phyloP scores from a whole-genome alignment of 2,329 filamentous ascomycete genomes.

The Penicillium sp. region DNA sequence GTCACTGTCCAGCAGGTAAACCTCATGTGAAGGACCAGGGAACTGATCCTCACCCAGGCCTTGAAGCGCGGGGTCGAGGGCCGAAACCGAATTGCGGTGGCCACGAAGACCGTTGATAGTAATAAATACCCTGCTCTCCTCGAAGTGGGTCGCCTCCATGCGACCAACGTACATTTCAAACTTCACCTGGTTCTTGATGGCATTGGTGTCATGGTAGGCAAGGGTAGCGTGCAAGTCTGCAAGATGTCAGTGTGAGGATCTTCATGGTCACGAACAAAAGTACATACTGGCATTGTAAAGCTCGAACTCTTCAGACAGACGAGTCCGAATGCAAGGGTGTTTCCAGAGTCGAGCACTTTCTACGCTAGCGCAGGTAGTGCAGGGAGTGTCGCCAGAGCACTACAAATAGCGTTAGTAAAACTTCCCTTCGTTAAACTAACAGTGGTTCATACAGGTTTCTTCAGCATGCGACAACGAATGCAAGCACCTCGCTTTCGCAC shows the following conservation, averaged over 20 bases:
- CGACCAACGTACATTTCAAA: slow-evolving; percentile 52
- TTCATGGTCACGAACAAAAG: background rate
- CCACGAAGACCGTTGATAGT: slow-evolving; percentile 48
- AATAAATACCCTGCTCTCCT: slow-evolving; percentile 49
- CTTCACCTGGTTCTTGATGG: slow-evolving; percentile 50
- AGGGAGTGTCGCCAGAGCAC: slow-evolving; percentile 62
- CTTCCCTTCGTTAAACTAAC: background rate
- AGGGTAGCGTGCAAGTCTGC: slow-evolving; percentile 53
- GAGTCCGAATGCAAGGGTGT: slow-evolving; percentile 59
- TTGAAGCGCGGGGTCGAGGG: slow-evolving; percentile 45
- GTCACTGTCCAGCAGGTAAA: slow-evolving; percentile 54
- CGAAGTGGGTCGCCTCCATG: slow-evolving; percentile 59
- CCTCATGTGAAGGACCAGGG: slow-evolving; percentile 37
- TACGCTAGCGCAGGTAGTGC: slow-evolving; percentile 60
- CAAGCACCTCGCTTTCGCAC: slow-evolving; percentile 63
- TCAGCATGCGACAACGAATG: slow-evolving; percentile 64
- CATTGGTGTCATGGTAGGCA: slow-evolving; percentile 53
- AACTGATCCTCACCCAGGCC: slow-evolving; percentile 43
- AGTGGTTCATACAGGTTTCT: slow-evolving; percentile 52
- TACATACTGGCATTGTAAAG: slow-evolving; percentile 55
- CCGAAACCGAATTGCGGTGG: slow-evolving; percentile 38
- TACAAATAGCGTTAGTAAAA: slow-evolving; percentile 14
- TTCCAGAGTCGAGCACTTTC: slow-evolving; percentile 64
- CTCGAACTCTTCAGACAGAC: slow-evolving; percentile 59
- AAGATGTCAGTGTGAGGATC: slow-evolving; percentile 18